Conservation (phyloP, 768 basidiomycete species). For the Hygrophoropsis aurantiaca region DNA sequence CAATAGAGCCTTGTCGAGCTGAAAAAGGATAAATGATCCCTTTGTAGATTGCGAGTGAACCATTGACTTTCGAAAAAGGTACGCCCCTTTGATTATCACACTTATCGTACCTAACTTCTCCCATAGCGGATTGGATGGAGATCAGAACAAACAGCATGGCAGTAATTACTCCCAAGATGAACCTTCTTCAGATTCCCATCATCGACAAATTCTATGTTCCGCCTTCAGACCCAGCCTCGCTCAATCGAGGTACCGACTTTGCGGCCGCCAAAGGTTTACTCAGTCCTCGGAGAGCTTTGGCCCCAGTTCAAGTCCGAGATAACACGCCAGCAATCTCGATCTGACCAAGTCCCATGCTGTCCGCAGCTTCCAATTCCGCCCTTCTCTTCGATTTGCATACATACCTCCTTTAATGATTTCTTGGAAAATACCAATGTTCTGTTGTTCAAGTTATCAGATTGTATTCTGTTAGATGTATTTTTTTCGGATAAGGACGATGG, state of each 20-base stretch:
- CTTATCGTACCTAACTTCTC: neutral
- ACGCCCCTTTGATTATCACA: conserved; percentile 5
- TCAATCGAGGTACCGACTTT: conserved; percentile 73
- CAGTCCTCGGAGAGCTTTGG: conserved; percentile 50
- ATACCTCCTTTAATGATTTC: neutral
- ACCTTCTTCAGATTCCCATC: conserved; percentile 91
- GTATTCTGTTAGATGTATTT: no score
- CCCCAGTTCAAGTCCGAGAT: conserved; percentile 19
- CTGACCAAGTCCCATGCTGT: no score
- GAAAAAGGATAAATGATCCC: conserved; percentile 2
- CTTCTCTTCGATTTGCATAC: neutral
- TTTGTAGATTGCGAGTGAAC: conserved; percentile 80
- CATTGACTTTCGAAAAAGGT: conserved; percentile 96
- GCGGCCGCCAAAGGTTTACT: conserved; percentile 86
- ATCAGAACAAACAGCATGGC: conserved; percentile 96
- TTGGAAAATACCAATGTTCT: neutral
- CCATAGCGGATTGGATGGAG: conserved; percentile 94
- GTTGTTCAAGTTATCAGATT: neutral
- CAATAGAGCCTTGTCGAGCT: conserved; percentile 11
- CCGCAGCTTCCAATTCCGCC: no score
- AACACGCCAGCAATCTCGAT: conserved; percentile 17
- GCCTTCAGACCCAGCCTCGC: conserved; percentile 74
- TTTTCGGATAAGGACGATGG: no score
- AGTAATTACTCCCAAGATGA: conserved; percentile 94
- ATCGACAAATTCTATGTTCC: conserved; percentile 91